Conservation (phyloP, 1,139 yeast genomes). For the Scheffersomyces segobiensis region DNA sequence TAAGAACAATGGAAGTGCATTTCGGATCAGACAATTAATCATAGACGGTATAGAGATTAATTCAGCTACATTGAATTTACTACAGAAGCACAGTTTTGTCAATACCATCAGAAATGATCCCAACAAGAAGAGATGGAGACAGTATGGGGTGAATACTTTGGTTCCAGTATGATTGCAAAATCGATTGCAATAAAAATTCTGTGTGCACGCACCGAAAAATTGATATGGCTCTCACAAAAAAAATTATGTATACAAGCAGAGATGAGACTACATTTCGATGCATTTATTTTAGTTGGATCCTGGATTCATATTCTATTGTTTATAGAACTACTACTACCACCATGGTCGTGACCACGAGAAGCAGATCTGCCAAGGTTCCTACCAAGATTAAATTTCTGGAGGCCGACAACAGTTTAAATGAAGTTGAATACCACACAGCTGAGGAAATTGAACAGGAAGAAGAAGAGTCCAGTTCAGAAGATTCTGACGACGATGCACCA, state of each 20-base stretch:
- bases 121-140: slow-evolving; percentile 32
- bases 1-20: slow-evolving; percentile 3
- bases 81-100: slow-evolving; percentile 22
- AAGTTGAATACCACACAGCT: slow-evolving; percentile 18
- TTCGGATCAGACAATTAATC: slow-evolving; percentile 22
- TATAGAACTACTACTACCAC: not conserved
- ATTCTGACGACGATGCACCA: slow-evolving; percentile 47
- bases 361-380: slow-evolving; percentile 10
- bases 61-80: slow-evolving; percentile 27
- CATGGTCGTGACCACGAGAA: slow-evolving; percentile 23
- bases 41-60: slow-evolving; percentile 40
- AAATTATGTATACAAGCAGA: not conserved
- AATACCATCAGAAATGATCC: slow-evolving; percentile 25
- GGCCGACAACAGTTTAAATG: slow-evolving; percentile 8
- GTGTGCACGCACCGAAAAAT: not conserved
- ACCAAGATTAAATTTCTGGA: slow-evolving; percentile 21
- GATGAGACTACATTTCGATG: not conserved
- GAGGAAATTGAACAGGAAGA: slow-evolving; percentile 15
- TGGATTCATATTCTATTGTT: not conserved
- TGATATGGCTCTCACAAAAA: not conserved
- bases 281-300: not conserved
- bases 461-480: slow-evolving; percentile 16
- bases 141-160: slow-evolving; percentile 37
- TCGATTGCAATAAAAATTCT: not conserved
- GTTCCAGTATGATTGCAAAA: slow-evolving; percentile 9